A percentile compares a stretch with the other conserved stretches of the same genome.
These are phyloP conservation scores for Linnemannia elongata DNA, from an alignment of 192 early-diverging fungal genomes.

Conservation along the genomic window DNA sequence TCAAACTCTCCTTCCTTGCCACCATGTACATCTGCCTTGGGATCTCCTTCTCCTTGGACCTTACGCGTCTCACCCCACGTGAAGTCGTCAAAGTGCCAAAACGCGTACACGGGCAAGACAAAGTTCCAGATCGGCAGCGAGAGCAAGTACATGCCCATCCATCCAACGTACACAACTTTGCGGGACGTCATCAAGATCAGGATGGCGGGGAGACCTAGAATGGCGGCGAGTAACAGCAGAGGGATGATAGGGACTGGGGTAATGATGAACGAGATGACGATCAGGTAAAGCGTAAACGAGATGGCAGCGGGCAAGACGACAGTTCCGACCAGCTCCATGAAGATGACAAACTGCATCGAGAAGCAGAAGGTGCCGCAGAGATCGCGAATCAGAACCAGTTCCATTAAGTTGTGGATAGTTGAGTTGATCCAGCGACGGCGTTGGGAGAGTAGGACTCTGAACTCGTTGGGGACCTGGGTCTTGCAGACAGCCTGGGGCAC, in stretches of 20 bases:
- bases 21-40: conserved; percentile 72
- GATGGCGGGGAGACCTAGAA: conserved; percentile 83
- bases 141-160: conserved; percentile 86
- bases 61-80: conserved; percentile 87
- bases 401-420: conserved; percentile 90
- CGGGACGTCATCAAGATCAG: conserved; percentile 87
- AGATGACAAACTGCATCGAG: conserved; percentile 96
- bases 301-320: conserved; percentile 94
- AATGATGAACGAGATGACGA: conserved; percentile 73
- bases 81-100: conserved; percentile 93
- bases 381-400: conserved; percentile 85
- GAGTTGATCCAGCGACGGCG: conserved; percentile 97
- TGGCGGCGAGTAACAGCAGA: conserved; percentile 74
- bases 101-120: conserved; percentile 81
- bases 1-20: conserved; percentile 82
- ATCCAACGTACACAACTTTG: conserved; percentile 82
- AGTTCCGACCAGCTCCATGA: conserved; percentile 95
- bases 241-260: conserved; percentile 69
- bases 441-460: conserved; percentile 86
- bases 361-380: conserved; percentile 93
- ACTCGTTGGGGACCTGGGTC: conserved; percentile 90
- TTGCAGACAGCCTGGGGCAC: conserved; percentile 92
- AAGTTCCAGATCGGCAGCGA: conserved; percentile 87
- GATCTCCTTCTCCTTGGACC: conserved; percentile 70
- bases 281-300: conserved; percentile 86